Percentiles rank a stretch among this genome's conserved stretches.
These are phyloP conservation scores for Thalassiosira ordinaria DNA, from an alignment of 352 stramenopile species.

Conservation along the genomic window DNA sequence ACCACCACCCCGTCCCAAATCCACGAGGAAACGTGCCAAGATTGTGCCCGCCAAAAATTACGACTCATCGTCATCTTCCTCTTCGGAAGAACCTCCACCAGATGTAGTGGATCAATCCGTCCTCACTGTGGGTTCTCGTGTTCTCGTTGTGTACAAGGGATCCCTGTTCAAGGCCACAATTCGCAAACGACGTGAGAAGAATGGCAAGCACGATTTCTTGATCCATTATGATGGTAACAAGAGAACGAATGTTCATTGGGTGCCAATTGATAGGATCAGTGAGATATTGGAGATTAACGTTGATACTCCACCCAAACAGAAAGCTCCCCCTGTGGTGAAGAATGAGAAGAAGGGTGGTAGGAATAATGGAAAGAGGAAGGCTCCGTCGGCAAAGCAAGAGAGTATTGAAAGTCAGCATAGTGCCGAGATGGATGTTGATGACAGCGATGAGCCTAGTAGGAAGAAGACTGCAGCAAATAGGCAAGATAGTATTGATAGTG, in stretches of 20 bases:
- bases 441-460: neutral
- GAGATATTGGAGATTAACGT: constrained; percentile 58
- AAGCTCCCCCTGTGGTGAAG: neutral
- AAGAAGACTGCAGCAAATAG: too few relatives aligned
- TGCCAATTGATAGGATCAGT: constrained; percentile 50
- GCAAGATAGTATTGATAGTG: neutral
- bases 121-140: constrained; percentile 55
- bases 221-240: constrained; percentile 78
- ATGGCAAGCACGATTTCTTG: constrained; percentile 50
- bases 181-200: constrained; percentile 55
- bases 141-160: constrained; percentile 61
- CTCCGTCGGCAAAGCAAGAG: constrained; percentile 7
- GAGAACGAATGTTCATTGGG: constrained; percentile 67
- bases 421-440: neutral
- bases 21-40: constrained; percentile 19
- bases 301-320: constrained; percentile 20
- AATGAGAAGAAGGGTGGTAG: constrained; percentile 7
- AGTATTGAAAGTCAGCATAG: neutral
- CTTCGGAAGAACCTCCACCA: constrained; percentile 3
- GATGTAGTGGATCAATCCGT: constrained; percentile 47
- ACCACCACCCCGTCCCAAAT: neutral
- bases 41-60: constrained; percentile 5
- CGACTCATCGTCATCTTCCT: constrained; percentile 6
- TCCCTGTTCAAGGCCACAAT: constrained; percentile 65
- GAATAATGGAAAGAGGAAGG: constrained; percentile 22